These are phyloP conservation scores for Yamagishiella unicocca DNA, from an alignment of 139 green algal genomes.

Conservation along the genomic window DNA sequence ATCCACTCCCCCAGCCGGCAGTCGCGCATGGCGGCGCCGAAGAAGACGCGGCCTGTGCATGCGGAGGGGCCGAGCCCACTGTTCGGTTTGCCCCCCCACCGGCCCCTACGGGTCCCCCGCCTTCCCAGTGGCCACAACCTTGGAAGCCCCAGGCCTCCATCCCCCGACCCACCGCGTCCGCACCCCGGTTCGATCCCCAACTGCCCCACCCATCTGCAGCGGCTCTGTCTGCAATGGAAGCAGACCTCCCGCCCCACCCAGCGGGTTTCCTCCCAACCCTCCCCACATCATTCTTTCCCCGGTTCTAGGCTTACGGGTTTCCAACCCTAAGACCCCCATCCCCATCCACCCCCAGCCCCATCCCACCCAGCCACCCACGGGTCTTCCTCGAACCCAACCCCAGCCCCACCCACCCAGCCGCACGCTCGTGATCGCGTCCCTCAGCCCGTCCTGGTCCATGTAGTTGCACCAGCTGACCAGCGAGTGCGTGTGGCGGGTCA, in stretches of 20 bases:
- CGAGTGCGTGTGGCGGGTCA: background rate
- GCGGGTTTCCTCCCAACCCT: background rate
- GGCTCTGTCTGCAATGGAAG: no score
- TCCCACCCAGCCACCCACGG: background rate
- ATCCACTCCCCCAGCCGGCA: slow-evolving; percentile 9
- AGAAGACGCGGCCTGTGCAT: slow-evolving; percentile 5
- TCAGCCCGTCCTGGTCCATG: slow-evolving; percentile 43
- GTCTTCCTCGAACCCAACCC: background rate
- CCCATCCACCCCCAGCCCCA: background rate
- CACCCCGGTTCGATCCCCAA: no score
- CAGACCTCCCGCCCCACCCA: no score
- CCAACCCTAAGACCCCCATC: no score
- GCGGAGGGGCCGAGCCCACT: background rate
- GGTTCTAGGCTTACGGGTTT: no score
- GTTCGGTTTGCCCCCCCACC: no score
- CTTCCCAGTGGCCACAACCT: no score
- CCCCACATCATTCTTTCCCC: background rate
- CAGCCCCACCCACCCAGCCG: slow-evolving; percentile 16
- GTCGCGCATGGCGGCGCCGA: background rate
- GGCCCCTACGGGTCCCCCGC: no score
- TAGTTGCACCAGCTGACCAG: slow-evolving; percentile 36
- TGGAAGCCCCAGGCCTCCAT: no score
- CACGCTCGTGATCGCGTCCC: slow-evolving; percentile 19
- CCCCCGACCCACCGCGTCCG: no score
- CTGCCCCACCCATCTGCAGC: no score